Evolutionary conservation across 805 yeast species (phyloP).

Genomic region (Zygoascus flipseniorum): DNA sequence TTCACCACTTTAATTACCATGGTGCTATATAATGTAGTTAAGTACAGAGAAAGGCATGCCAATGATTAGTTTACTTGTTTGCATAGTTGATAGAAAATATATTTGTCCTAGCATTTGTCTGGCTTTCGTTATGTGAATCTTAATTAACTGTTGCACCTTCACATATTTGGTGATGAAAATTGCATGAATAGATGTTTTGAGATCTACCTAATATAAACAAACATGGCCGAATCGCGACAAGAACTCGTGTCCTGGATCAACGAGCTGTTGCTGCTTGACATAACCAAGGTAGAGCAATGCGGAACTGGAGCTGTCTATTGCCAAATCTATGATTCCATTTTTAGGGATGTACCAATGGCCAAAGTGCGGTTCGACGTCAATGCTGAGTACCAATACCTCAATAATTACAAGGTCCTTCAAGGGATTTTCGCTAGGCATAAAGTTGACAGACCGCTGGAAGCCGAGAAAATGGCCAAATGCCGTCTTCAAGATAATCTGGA

Average conservation of each 20-base stretch:
- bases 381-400: slow-evolving; percentile 66
- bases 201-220: neutral
- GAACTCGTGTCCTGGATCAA: slow-evolving; percentile 85
- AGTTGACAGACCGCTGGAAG: slow-evolving; percentile 68
- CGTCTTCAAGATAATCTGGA: slow-evolving; percentile 90
- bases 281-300: slow-evolving; percentile 80
- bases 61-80: neutral
- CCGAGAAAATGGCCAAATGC: slow-evolving; percentile 76
- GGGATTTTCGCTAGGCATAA: slow-evolving; percentile 62
- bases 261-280: slow-evolving; percentile 51
- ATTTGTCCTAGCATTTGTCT: too few species aligned
- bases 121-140: too few species aligned
- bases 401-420: slow-evolving; percentile 82
- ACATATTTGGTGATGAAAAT: too few species aligned
- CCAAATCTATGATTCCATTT: slow-evolving; percentile 81
- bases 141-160: too few species aligned
- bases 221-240: slow-evolving; percentile 66
- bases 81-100: too few species aligned
- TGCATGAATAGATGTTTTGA: too few species aligned
- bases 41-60: neutral
- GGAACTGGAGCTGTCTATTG: slow-evolving; percentile 96
- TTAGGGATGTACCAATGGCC: slow-evolving; percentile 71
- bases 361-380: slow-evolving; percentile 66
- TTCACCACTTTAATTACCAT: slow-evolving; percentile 69
- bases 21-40: slow-evolving; percentile 44